phyloP scores from a whole-genome alignment of 2,329 filamentous ascomycete genomes.

The Ascochyta koolunga region DNA sequence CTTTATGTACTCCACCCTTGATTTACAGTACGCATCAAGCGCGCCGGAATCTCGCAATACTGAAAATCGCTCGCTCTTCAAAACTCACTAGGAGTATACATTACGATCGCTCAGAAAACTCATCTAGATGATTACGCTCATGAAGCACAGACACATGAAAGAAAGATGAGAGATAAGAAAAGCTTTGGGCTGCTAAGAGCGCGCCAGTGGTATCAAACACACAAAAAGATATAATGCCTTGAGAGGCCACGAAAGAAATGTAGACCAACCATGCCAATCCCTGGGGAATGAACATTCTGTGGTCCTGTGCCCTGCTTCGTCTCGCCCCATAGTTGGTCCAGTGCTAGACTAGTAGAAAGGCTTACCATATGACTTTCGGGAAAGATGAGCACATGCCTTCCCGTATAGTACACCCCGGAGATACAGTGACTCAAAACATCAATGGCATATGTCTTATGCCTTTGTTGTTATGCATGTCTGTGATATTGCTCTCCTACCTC shows the following conservation, averaged over 20 bases:
- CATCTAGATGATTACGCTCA: slow-evolving; percentile 12
- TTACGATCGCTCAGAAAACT: slow-evolving; percentile 10
- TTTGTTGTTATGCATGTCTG: not conserved
- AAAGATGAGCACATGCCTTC: not conserved
- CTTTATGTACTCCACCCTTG: slow-evolving; percentile 4
- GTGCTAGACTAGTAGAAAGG: not conserved
- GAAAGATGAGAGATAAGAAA: slow-evolving; percentile 14
- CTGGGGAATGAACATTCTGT: not conserved
- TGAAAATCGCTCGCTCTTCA: not conserved
- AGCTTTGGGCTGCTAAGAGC: slow-evolving; percentile 17
- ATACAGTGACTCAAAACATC: not conserved
- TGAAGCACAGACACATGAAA: slow-evolving; percentile 12
- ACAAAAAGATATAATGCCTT: slow-evolving; percentile 11
- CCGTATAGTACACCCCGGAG: not conserved
- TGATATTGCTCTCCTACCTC: not conserved
- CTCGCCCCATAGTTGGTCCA: not conserved
- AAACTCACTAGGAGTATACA: slow-evolving; percentile 19
- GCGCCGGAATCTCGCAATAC: not conserved
- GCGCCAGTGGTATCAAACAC: slow-evolving; percentile 23
- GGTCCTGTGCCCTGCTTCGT: not conserved
- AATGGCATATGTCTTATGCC: not conserved
- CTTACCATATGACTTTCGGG: not conserved
- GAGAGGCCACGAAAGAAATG: slow-evolving; percentile 5
- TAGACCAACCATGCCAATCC: not conserved
- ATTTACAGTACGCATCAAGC: slow-evolving; percentile 11